A percentile compares a stretch with the other conserved stretches of the same genome.
Evolutionary conservation across 192 early-diverging fungal genomes (phyloP).

Genomic region (Linnemannia zychae): DNA sequence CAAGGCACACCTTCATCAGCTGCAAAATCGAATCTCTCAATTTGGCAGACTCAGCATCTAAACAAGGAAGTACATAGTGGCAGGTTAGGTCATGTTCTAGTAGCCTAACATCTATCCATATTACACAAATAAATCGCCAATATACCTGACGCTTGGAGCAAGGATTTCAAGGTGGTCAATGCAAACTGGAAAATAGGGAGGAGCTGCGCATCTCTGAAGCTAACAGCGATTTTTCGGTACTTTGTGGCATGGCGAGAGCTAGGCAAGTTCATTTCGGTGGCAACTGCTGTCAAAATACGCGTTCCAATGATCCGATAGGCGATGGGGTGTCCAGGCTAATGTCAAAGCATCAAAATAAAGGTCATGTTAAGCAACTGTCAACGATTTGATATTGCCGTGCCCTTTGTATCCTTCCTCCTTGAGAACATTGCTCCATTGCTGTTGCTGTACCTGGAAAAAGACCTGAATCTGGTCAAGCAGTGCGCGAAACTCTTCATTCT

Average conservation of each 20-base stretch:
- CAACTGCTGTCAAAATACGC: conserved; percentile 38
- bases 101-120: not conserved
- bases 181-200: conserved; percentile 47
- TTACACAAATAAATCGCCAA: not conserved
- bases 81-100: not conserved
- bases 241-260: conserved; percentile 36
- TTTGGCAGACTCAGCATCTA: conserved; percentile 39
- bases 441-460: conserved; percentile 68
- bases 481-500: conserved; percentile 74
- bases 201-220: conserved; percentile 46
- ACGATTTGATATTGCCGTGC: not conserved
- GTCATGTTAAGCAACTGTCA: not conserved
- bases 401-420: not conserved
- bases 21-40: conserved; percentile 42
- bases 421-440: not conserved
- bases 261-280: conserved; percentile 39
- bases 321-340: conserved; percentile 21
- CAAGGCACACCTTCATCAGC: conserved; percentile 42
- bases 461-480: conserved; percentile 66
- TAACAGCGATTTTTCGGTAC: conserved; percentile 45
- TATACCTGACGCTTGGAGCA: conserved; percentile 35
- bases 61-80: not conserved
- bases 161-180: conserved; percentile 13
- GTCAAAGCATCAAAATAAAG: not conserved
- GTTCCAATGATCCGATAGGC: conserved; percentile 37